phyloP scores from a whole-genome alignment of 495 filamentous ascomycete genomes.

The Parmelia sp. region DNA sequence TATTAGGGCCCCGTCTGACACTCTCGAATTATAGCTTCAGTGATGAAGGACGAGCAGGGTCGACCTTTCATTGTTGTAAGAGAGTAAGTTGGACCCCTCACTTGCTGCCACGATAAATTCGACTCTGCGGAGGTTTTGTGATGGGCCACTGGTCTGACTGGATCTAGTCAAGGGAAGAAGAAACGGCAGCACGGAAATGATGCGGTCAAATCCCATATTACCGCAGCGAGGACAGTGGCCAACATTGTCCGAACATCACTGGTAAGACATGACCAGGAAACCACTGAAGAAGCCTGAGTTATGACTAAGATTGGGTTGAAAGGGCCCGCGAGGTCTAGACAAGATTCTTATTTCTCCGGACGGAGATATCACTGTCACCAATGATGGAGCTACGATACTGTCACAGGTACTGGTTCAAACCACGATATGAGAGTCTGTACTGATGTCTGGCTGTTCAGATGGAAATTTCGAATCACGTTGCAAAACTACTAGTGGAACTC shows the following conservation, averaged over 20 bases:
- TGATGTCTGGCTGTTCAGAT: slow-evolving; percentile 51
- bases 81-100: slow-evolving; percentile 62
- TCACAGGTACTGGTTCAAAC: slow-evolving; percentile 53
- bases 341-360: slow-evolving; percentile 99
- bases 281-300: not conserved
- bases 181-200: slow-evolving; percentile 94
- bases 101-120: not conserved
- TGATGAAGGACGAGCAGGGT: slow-evolving; percentile 89
- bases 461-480: slow-evolving; percentile 98
- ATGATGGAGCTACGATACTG: slow-evolving; percentile 96
- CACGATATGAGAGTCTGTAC: not conserved
- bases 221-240: slow-evolving; percentile 90
- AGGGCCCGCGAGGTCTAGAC: slow-evolving; percentile 92
- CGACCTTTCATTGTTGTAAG: slow-evolving; percentile 96
- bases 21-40: slow-evolving; percentile 47
- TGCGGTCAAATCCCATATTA: slow-evolving; percentile 95
- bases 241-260: slow-evolving; percentile 97
- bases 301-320: slow-evolving; percentile 26
- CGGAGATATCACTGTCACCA: slow-evolving; percentile 98
- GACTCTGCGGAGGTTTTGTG: not conserved
- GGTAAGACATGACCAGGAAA: slow-evolving; percentile 32
- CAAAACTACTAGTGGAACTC: slow-evolving; percentile 93
- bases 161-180: slow-evolving; percentile 85
- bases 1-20: slow-evolving; percentile 28
- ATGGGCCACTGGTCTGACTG: slow-evolving; percentile 19